Evolutionary conservation across 768 basidiomycete genomes (phyloP).

Genomic region (Amanita polypyramis): DNA sequence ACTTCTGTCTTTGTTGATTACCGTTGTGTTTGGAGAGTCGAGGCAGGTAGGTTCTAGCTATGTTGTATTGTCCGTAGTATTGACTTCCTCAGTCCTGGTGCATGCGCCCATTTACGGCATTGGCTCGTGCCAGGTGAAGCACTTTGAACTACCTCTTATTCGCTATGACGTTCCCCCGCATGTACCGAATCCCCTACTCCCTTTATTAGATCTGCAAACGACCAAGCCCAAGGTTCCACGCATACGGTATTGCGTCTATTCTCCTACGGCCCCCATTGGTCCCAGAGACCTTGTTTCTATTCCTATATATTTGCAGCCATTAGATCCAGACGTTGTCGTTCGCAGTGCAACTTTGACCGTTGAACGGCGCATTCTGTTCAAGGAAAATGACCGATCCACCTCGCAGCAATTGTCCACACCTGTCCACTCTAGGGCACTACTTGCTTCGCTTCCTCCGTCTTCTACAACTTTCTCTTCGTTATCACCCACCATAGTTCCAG

Average conservation of each 20-base stretch:
- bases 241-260: conserved; percentile 48
- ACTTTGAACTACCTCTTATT: conserved; percentile 62
- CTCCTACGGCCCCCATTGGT: conserved; percentile 51
- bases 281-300: conserved; percentile 66
- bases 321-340: conserved; percentile 45
- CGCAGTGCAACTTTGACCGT: conserved; percentile 55
- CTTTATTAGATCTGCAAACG: conserved; percentile 29
- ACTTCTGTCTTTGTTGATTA: conserved; percentile 70
- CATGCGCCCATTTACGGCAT: conserved; percentile 57
- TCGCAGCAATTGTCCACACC: no score
- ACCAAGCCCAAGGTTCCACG: conserved; percentile 46
- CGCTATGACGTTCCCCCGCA: conserved; percentile 53
- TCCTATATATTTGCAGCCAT: conserved; percentile 48
- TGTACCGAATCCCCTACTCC: conserved; percentile 24
- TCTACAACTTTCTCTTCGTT: not conserved
- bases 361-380: conserved; percentile 62
- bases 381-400: conserved; percentile 18
- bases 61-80: conserved; percentile 12
- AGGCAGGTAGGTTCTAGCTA: conserved; percentile 49
- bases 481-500: not conserved
- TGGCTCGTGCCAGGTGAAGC: conserved; percentile 56
- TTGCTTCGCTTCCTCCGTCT: not conserved
- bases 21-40: conserved; percentile 72
- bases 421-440: not conserved
- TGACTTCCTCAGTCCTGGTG: conserved; percentile 41